A percentile compares a stretch with the other conserved stretches of the same genome.
Conservation (phyloP, 2,329 filamentous ascomycete genomes). For the Pseudogymnoascus sp. region DNA sequence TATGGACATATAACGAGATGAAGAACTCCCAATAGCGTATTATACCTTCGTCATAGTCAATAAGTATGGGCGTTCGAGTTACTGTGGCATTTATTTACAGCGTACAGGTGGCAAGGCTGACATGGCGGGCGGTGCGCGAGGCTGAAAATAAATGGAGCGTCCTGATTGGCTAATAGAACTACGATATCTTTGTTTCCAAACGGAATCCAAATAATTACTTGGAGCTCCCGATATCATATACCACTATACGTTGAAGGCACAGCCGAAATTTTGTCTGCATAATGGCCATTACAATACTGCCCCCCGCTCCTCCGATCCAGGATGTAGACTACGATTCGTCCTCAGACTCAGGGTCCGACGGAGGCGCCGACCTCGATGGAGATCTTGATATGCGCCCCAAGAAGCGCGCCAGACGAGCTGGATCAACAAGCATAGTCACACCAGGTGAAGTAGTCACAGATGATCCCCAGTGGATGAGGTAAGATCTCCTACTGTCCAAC, state of each 20-base stretch:
- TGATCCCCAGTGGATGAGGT: conserved; percentile 95
- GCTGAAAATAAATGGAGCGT: not conserved
- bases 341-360: conserved; percentile 21
- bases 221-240: not conserved
- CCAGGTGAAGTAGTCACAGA: conserved; percentile 83
- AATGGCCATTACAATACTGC: conserved; percentile 30
- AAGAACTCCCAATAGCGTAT: not conserved
- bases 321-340: conserved; percentile 15
- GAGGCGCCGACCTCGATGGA: conserved; percentile 27
- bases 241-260: not conserved
- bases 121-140: not conserved
- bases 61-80: not conserved
- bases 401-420: conserved; percentile 33
- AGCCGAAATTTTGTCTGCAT: not conserved
- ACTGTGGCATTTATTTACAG: not conserved
- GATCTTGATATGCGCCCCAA: conserved; percentile 37
- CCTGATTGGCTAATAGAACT: not conserved
- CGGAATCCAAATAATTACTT: not conserved
- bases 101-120: not conserved
- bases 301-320: conserved; percentile 24
- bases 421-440: conserved; percentile 59
- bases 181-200: not conserved
- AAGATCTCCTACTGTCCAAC: not conserved
- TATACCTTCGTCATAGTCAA: not conserved
- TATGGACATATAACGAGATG: not conserved